Percentiles rank a stretch among this genome's conserved stretches.
phyloP scores from a whole-genome alignment of 805 yeast genomes.

The Candida silvatica region DNA sequence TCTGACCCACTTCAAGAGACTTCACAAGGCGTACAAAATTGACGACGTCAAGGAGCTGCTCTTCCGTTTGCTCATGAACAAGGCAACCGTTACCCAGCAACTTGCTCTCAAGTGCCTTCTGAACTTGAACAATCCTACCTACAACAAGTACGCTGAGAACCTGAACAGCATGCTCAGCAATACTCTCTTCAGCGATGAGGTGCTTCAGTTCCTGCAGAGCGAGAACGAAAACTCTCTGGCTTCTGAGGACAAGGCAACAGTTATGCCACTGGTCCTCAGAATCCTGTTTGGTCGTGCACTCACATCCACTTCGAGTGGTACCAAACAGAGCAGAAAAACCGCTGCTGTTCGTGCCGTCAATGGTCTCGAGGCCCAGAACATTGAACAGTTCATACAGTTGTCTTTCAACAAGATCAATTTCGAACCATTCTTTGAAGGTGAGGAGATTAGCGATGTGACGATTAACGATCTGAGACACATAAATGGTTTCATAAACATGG shows the following conservation, averaged over 20 bases:
- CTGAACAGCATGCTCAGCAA: conserved; percentile 74
- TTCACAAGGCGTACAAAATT: conserved; percentile 44
- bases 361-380: conserved; percentile 40
- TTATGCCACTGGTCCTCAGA: conserved; percentile 69
- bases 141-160: conserved; percentile 66
- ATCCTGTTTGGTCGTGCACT: conserved; percentile 85
- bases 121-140: conserved; percentile 48
- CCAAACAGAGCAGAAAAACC: conserved; percentile 61
- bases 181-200: conserved; percentile 76
- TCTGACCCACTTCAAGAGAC: conserved; percentile 55
- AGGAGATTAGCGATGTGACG: conserved; percentile 17
- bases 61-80: conserved; percentile 51
- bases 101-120: conserved; percentile 63
- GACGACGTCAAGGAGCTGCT: conserved; percentile 46
- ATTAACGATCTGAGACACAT: conserved; percentile 36
- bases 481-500: conserved; percentile 58
- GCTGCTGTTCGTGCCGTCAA: conserved; percentile 63
- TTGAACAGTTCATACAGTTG: conserved; percentile 51
- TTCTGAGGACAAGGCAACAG: conserved; percentile 42
- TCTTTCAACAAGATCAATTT: conserved; percentile 48
- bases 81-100: conserved; percentile 55
- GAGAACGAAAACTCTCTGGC: conserved; percentile 48
- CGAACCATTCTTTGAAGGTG: conserved; percentile 18
- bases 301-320: conserved; percentile 55
- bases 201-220: conserved; percentile 51